Evolutionary conservation across 169 alveolate genomes (phyloP).

Genomic region (Eimeria maxima): DNA sequence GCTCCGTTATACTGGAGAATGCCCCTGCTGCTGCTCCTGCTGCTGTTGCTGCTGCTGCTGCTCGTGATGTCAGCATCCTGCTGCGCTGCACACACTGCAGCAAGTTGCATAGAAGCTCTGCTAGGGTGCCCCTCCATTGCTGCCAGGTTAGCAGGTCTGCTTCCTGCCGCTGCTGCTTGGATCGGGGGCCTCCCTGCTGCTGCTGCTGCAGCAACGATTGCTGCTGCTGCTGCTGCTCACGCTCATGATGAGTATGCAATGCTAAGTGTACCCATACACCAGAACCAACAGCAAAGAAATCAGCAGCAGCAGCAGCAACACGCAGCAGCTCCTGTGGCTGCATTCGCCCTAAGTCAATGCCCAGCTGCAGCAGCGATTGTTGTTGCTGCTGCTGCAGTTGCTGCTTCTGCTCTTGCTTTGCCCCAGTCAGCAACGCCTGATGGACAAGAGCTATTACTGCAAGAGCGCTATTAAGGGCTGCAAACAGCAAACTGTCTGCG

Average conservation of each 20-base stretch:
- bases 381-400: constrained; percentile 27
- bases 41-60: constrained; percentile 61
- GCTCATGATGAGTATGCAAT: background rate
- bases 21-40: constrained; percentile 33
- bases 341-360: background rate
- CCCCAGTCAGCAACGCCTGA: constrained; percentile 9
- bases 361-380: constrained; percentile 11
- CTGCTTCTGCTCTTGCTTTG: constrained; percentile 27
- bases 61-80: constrained; percentile 7
- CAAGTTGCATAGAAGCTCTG: constrained; percentile 9
- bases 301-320: constrained; percentile 32
- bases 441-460: constrained; percentile 9
- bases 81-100: constrained; percentile 69
- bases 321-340: background rate
- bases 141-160: background rate
- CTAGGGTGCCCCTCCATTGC: constrained; percentile 20
- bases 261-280: constrained; percentile 41
- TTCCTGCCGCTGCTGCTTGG: constrained; percentile 56
- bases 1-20: too few relatives aligned
- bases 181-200: constrained; percentile 43
- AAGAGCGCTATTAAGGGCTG: constrained; percentile 36
- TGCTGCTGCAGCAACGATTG: constrained; percentile 1
- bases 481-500: constrained; percentile 15
- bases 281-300: constrained; percentile 37
- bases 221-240: constrained; percentile 44